Conservation (phyloP, 2,329 filamentous ascomycete species). For the Fusarium algeriense region DNA sequence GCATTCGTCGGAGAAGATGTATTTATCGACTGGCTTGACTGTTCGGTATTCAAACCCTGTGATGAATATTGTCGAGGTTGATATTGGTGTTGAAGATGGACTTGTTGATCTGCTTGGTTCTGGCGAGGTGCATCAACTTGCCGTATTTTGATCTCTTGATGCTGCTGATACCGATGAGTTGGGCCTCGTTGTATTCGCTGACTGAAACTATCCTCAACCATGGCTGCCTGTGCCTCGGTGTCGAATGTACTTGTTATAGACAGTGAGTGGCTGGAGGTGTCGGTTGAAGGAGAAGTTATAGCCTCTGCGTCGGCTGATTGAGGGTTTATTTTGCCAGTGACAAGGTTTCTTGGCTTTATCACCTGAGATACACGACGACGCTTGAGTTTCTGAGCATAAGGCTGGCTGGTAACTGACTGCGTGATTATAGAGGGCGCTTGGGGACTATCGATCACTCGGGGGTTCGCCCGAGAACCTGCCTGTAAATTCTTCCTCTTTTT, state of each 20-base stretch:
- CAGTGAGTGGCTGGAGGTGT: constrained; percentile 16
- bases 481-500: constrained; percentile 31
- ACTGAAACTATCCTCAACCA: neutral
- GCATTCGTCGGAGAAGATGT: constrained; percentile 3
- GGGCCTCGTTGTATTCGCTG: constrained; percentile 24
- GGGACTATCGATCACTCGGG: neutral
- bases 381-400: constrained; percentile 41
- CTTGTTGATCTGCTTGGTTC: constrained; percentile 16
- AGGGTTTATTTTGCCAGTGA: constrained; percentile 9
- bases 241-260: constrained; percentile 34
- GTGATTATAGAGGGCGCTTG: constrained; percentile 4
- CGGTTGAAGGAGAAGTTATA: constrained; percentile 25
- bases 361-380: constrained; percentile 47
- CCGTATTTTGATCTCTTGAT: constrained; percentile 4
- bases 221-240: constrained; percentile 23
- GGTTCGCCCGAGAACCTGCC: constrained; percentile 1
- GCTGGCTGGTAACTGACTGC: neutral
- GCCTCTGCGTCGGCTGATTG: constrained; percentile 19
- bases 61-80: constrained; percentile 25
- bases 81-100: constrained; percentile 26
- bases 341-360: constrained; percentile 19
- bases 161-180: constrained; percentile 22
- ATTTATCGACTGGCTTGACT: constrained; percentile 2
- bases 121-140: constrained; percentile 16
- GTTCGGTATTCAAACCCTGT: constrained; percentile 10